Percentiles rank a stretch among this genome's conserved stretches.
Conservation (phyloP, 257 asterid genomes). For the Penstemon davidsonii region DNA sequence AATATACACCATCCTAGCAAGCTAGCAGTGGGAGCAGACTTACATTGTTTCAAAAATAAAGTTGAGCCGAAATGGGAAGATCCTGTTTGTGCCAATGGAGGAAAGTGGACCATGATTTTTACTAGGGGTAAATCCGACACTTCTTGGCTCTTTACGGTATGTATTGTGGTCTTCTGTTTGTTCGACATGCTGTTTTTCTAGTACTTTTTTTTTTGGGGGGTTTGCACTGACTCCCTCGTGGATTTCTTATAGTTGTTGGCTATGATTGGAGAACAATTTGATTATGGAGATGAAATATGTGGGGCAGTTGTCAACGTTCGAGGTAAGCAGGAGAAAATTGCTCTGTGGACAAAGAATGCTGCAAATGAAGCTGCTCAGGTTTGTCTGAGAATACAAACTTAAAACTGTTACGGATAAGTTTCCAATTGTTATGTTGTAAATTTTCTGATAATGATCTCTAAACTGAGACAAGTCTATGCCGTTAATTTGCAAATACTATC, state of each 20-base stretch:
- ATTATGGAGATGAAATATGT: constrained; percentile 92
- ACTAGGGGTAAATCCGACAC: constrained; percentile 71
- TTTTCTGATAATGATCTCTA: not conserved
- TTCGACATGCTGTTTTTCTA: not conserved
- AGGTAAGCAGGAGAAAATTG: constrained; percentile 66
- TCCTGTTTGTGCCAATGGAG: constrained; percentile 93
- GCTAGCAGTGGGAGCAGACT: constrained; percentile 68
- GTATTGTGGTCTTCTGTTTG: constrained; percentile 10
- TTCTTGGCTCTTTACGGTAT: constrained; percentile 86
- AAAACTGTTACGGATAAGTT: not conserved
- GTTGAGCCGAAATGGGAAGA: constrained; percentile 97
- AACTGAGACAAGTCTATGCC: not conserved
- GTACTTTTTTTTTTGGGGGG: not conserved
- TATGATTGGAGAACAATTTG: constrained; percentile 96
- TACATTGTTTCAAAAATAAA: constrained; percentile 80
- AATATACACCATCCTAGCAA: constrained; percentile 84
- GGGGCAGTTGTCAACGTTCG: constrained; percentile 94
- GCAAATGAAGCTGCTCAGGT: constrained; percentile 95
- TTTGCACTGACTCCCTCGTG: constrained; percentile 14
- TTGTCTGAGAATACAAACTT: constrained; percentile 19
- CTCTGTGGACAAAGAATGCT: constrained; percentile 96
- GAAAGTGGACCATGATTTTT: constrained; percentile 74
- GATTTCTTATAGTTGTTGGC: constrained; percentile 66
- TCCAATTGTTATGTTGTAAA: constrained; percentile 8
- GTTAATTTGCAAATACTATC: constrained; percentile 5